Evolutionary conservation across 441 rosid species (phyloP).

Genomic region (Erodium texanum): DNA sequence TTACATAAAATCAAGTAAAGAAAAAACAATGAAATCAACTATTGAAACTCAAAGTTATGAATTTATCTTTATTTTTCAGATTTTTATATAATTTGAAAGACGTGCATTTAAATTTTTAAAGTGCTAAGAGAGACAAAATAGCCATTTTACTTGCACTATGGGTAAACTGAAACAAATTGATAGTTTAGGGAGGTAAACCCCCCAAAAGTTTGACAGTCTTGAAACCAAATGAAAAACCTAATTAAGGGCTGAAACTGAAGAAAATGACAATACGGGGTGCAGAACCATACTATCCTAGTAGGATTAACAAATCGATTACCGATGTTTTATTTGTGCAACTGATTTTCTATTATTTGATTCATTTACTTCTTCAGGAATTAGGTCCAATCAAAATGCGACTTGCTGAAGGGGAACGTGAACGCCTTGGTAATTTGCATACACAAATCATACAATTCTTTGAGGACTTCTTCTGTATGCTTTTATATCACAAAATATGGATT

Average conservation of each 20-base stretch:
- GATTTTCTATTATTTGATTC: conserved; percentile 12
- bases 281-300: not conserved
- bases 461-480: not conserved
- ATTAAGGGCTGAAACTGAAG: not conserved
- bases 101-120: not conserved
- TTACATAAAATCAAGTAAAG: not conserved
- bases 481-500: not conserved
- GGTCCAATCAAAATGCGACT: conserved; percentile 53
- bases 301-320: conserved; percentile 7
- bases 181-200: not conserved
- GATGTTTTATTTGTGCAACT: conserved; percentile 7
- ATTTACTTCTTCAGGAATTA: conserved; percentile 39
- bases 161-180: not conserved
- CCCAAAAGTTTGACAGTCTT: too few relatives aligned
- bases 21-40: not conserved
- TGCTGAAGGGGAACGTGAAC: conserved; percentile 68
- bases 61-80: not conserved
- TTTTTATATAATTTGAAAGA: too few relatives aligned
- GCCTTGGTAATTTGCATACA: conserved; percentile 31
- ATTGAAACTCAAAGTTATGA: not conserved
- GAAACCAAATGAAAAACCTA: too few relatives aligned
- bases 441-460: conserved; percentile 8
- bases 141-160: not conserved
- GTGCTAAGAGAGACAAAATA: not conserved
- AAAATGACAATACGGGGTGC: not conserved